phyloP scores from a whole-genome alignment of 306 rosid species.

The Boehmeria nivea region DNA sequence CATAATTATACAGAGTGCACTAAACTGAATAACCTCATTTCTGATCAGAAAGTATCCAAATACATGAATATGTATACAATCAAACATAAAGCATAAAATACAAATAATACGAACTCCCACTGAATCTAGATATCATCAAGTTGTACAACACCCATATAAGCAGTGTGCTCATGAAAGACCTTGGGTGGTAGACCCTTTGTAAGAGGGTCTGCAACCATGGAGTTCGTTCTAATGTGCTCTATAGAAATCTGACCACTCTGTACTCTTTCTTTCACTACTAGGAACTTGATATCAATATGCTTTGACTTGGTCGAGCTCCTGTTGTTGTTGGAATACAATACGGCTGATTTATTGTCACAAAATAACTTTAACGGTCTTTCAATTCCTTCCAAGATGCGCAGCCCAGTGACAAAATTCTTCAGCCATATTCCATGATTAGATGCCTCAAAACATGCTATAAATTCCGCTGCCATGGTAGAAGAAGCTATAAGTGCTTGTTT shows the following conservation, averaged over 20 bases:
- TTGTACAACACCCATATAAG: neutral
- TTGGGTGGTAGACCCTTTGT: neutral
- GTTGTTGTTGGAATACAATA: no score
- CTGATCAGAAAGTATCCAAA: no score
- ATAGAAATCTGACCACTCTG: neutral
- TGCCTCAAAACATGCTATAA: no score
- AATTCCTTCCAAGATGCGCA: neutral
- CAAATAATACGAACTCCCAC: constrained; percentile 10
- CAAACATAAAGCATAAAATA: no score
- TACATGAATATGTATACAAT: no score
- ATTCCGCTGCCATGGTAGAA: no score
- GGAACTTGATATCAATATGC: constrained; percentile 4
- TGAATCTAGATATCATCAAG: neutral
- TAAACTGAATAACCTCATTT: no score
- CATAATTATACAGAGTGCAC: no score
- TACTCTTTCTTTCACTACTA: neutral
- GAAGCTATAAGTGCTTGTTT: no score
- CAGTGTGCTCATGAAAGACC: constrained; percentile 1
- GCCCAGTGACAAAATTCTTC: neutral
- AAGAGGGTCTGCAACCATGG: neutral
- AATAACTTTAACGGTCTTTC: constrained; percentile 1
- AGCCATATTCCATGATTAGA: neutral
- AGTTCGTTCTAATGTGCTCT: neutral
- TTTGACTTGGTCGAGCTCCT: no score
- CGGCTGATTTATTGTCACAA: neutral